These are phyloP conservation scores for Hypoxylon sp. DNA, from an alignment of 2,329 filamentous ascomycete genomes.

Conservation along the genomic window DNA sequence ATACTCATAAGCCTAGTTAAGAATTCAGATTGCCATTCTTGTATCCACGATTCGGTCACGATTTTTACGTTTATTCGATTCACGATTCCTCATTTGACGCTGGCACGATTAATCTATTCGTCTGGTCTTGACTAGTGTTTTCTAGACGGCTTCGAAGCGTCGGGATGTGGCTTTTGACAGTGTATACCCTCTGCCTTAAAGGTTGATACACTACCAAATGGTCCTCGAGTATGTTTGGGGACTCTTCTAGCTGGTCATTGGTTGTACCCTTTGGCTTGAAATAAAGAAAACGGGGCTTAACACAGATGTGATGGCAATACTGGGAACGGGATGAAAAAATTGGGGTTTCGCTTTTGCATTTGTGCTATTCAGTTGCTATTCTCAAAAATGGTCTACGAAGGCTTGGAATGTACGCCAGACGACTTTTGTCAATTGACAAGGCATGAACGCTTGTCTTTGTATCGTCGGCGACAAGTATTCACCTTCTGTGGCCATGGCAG, in stretches of 20 bases:
- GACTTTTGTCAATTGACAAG: neutral
- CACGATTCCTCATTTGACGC: conserved; percentile 26
- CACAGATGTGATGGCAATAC: conserved; percentile 18
- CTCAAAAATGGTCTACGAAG: neutral
- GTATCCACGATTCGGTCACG: conserved; percentile 29
- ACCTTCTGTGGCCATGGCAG: too few species aligned
- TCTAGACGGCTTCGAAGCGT: conserved; percentile 7
- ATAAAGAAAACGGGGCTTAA: conserved; percentile 28
- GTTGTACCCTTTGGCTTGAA: conserved; percentile 21
- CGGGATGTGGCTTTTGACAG: too few species aligned
- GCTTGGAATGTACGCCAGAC: neutral
- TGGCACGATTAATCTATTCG: conserved; percentile 16
- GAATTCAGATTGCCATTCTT: conserved; percentile 3
- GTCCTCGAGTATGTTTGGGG: conserved; percentile 16
- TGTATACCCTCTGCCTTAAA: too few species aligned
- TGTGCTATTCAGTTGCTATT: conserved; percentile 9
- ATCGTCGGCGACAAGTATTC: too few species aligned
- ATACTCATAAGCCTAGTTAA: too few species aligned
- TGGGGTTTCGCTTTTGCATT: conserved; percentile 20
- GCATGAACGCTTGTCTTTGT: too few species aligned
- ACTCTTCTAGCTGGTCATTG: conserved; percentile 9
- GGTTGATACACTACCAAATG: conserved; percentile 4
- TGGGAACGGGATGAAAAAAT: conserved; percentile 29
- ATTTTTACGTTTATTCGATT: conserved; percentile 38
- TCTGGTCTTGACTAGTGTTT: conserved; percentile 2